These are phyloP conservation scores for Bullera alba DNA, from an alignment of 768 basidiomycete species.

Conservation along the genomic window DNA sequence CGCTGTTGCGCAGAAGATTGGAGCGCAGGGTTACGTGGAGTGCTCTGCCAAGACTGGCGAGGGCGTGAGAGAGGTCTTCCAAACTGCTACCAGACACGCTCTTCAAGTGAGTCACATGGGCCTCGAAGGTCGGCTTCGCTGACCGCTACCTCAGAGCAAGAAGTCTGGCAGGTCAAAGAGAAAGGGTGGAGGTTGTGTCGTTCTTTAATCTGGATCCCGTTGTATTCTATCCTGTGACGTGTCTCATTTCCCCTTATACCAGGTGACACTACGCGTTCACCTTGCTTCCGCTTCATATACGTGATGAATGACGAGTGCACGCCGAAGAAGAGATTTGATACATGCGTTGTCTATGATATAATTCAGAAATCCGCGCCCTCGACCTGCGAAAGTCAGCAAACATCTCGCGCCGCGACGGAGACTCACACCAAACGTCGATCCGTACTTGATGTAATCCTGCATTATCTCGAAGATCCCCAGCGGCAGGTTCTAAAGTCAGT, in stretches of 20 bases:
- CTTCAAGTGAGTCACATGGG: conserved; percentile 50
- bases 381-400: background rate
- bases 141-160: too few species aligned
- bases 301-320: conserved; percentile 5
- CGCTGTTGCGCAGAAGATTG: conserved; percentile 92
- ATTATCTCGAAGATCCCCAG: conserved; percentile 85
- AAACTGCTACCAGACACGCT: conserved; percentile 89
- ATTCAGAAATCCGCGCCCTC: conserved; percentile 4
- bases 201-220: conserved; percentile 23
- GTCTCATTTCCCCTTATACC: conserved; percentile 2
- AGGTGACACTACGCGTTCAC: background rate
- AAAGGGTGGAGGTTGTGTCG: conserved; percentile 32
- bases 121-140: too few species aligned
- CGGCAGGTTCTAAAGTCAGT: conserved; percentile 54
- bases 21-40: conserved; percentile 92
- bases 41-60: conserved; percentile 95
- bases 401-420: background rate
- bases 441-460: conserved; percentile 84
- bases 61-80: conserved; percentile 97
- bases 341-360: background rate
- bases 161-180: conserved; percentile 27
- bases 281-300: background rate
- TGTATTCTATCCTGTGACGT: conserved; percentile 14
- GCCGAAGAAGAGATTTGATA: too few species aligned
- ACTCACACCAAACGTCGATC: conserved; percentile 62